phyloP scores from a whole-genome alignment of 495 filamentous ascomycete genomes.

The Acidomyces sp. region DNA sequence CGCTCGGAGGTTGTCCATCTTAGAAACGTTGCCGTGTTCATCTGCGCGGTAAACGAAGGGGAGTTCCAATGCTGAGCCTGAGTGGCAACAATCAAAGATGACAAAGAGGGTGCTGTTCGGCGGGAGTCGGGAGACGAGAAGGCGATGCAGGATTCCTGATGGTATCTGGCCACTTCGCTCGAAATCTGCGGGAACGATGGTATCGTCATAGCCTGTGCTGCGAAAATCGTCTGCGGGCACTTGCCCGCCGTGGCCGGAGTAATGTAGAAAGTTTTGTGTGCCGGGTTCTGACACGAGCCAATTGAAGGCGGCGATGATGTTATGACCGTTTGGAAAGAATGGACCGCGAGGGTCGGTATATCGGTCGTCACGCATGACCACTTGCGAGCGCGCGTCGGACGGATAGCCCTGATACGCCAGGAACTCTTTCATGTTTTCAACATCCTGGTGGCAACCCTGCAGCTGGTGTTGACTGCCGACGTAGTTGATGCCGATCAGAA shows the following conservation, averaged over 20 bases:
- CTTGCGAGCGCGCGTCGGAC: conserved; percentile 36
- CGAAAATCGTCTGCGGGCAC: conserved; percentile 25
- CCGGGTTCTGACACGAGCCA: conserved; percentile 43
- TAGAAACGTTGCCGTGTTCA: conserved; percentile 40
- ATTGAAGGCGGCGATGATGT: conserved; percentile 44
- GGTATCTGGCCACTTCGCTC: conserved; percentile 37
- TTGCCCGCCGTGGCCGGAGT: conserved; percentile 45
- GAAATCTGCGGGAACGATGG: conserved; percentile 46
- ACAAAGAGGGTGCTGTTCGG: conserved; percentile 40
- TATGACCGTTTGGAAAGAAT: conserved; percentile 38
- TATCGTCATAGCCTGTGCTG: conserved; percentile 35
- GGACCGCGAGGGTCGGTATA: conserved; percentile 33
- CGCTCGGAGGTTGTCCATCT: conserved; percentile 42
- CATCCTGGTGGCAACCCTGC: conserved; percentile 45
- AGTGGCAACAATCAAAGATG: conserved; percentile 51
- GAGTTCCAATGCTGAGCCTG: conserved; percentile 46
- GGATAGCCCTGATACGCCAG: conserved; percentile 33
- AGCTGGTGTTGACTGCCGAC: conserved; percentile 38
- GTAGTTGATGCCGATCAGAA: conserved; percentile 52
- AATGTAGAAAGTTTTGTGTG: conserved; percentile 41
- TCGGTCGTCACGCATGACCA: conserved; percentile 40
- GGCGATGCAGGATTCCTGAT: conserved; percentile 39
- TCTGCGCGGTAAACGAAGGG: conserved; percentile 43
- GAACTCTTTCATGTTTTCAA: conserved; percentile 37
- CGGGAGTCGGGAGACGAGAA: conserved; percentile 40